Conservation (phyloP, 495 filamentous ascomycete genomes). For the Hypoxylon trugodes region DNA sequence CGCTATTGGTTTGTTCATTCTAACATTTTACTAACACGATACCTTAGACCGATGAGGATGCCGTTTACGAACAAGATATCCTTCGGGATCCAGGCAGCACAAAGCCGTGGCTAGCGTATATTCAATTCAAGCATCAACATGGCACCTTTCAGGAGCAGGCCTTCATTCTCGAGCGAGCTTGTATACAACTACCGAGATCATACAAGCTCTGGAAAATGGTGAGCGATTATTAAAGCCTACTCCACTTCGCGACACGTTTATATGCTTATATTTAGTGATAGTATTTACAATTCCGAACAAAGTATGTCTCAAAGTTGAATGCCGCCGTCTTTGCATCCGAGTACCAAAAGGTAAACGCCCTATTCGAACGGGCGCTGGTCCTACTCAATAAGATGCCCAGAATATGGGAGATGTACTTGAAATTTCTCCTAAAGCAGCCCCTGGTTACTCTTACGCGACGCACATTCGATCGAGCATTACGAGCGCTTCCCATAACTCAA, state of each 20-base stretch:
- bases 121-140: conserved; percentile 89
- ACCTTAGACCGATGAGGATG: conserved; percentile 80
- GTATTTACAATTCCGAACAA: conserved; percentile 88
- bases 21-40: conserved; percentile 7
- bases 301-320: conserved; percentile 85
- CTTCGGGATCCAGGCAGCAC: conserved; percentile 83
- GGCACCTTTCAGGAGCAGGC: conserved; percentile 89
- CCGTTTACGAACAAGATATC: conserved; percentile 95
- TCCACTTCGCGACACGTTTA: conserved; percentile 20
- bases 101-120: conserved; percentile 96
- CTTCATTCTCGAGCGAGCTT: conserved; percentile 94
- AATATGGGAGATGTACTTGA: conserved; percentile 98
- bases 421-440: conserved; percentile 89
- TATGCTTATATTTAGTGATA: conserved; percentile 50
- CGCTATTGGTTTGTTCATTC: background rate
- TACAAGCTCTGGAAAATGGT: conserved; percentile 99
- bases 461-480: conserved; percentile 92
- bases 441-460: conserved; percentile 88
- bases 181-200: conserved; percentile 85
- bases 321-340: conserved; percentile 81
- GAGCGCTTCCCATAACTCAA: conserved; percentile 94
- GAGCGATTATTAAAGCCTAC: conserved; percentile 33
- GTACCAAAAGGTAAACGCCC: conserved; percentile 91
- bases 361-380: conserved; percentile 93
- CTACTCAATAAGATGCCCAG: conserved; percentile 98